A percentile compares a stretch with the other conserved stretches of the same genome.
Conservation (phyloP, 2,329 filamentous ascomycete genomes). For the Alternaria sp. region DNA sequence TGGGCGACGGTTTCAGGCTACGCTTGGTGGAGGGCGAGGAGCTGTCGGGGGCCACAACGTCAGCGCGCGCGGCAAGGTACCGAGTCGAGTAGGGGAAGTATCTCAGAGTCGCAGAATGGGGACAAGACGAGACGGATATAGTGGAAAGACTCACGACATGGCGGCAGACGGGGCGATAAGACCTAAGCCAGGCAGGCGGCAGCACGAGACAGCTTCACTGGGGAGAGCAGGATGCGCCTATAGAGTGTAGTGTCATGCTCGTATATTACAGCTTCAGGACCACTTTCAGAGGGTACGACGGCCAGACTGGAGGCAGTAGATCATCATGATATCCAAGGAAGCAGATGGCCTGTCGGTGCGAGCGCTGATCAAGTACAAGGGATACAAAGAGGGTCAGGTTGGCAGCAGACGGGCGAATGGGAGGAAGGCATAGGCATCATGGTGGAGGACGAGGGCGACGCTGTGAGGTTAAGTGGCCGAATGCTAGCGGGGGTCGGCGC, state of each 20-base stretch:
- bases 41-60: conserved; percentile 43
- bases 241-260: conserved; percentile 44
- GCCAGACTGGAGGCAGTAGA: conserved; percentile 42
- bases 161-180: conserved; percentile 32
- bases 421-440: conserved; percentile 30
- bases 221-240: conserved; percentile 30
- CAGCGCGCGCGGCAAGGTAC: conserved; percentile 30
- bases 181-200: conserved; percentile 25
- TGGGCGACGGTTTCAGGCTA: conserved; percentile 51
- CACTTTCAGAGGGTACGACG: conserved; percentile 39
- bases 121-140: conserved; percentile 16
- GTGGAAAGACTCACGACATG: conserved; percentile 49
- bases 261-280: conserved; percentile 37
- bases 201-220: conserved; percentile 39
- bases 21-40: conserved; percentile 52
- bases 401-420: conserved; percentile 44
- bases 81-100: conserved; percentile 1
- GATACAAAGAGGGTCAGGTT: conserved; percentile 47
- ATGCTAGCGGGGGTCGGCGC: conserved; percentile 37
- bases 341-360: conserved; percentile 41
- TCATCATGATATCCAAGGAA: conserved; percentile 49
- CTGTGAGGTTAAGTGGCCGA: conserved; percentile 39
- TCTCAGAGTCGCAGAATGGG: conserved; percentile 7
- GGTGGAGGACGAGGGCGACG: conserved; percentile 42
- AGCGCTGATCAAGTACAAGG: conserved; percentile 50